Percentiles rank a stretch among this genome's conserved stretches.
These are phyloP conservation scores for Nyctanthes arbortristis DNA, from an alignment of 257 asterid species.

Conservation along the genomic window DNA sequence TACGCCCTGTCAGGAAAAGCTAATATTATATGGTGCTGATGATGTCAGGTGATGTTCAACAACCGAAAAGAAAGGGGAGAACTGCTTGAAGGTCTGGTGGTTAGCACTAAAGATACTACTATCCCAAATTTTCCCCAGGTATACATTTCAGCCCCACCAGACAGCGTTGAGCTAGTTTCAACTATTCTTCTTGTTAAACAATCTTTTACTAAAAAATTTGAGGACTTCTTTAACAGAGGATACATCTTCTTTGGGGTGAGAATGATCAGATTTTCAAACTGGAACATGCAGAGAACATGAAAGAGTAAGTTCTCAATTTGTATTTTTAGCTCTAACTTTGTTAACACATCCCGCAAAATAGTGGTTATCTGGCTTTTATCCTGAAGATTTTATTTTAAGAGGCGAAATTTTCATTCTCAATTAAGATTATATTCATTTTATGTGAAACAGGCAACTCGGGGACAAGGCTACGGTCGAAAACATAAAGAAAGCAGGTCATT, in stretches of 20 bases:
- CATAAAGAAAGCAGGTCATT: slow-evolving; percentile 81
- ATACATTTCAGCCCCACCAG: not conserved
- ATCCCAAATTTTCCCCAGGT: slow-evolving; percentile 71
- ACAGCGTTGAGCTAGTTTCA: too few relatives aligned
- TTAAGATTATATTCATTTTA: not conserved
- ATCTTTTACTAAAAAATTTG: not conserved
- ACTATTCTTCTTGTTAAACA: too few relatives aligned
- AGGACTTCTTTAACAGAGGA: slow-evolving; percentile 50
- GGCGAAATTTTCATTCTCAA: not conserved
- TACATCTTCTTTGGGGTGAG: slow-evolving; percentile 94
- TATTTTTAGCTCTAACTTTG: too few relatives aligned
- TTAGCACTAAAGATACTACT: slow-evolving; percentile 67
- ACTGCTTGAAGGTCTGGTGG: slow-evolving; percentile 74
- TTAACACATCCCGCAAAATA: too few relatives aligned
- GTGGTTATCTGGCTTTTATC: too few relatives aligned
- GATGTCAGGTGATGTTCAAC: slow-evolving; percentile 86
- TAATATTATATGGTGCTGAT: not conserved
- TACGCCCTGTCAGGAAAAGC: too few relatives aligned
- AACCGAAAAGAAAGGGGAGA: slow-evolving; percentile 84
- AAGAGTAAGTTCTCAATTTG: slow-evolving; percentile 81
- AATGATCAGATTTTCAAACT: slow-evolving; percentile 80
- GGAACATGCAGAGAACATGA: slow-evolving; percentile 75
- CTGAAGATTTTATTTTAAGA: not conserved
- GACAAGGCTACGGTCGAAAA: slow-evolving; percentile 49
- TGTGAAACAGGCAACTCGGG: slow-evolving; percentile 62